Percentiles rank a stretch among this genome's conserved stretches.
Evolutionary conservation across 2,329 filamentous ascomycete genomes (phyloP).

Genomic region (Didymella exigua): DNA sequence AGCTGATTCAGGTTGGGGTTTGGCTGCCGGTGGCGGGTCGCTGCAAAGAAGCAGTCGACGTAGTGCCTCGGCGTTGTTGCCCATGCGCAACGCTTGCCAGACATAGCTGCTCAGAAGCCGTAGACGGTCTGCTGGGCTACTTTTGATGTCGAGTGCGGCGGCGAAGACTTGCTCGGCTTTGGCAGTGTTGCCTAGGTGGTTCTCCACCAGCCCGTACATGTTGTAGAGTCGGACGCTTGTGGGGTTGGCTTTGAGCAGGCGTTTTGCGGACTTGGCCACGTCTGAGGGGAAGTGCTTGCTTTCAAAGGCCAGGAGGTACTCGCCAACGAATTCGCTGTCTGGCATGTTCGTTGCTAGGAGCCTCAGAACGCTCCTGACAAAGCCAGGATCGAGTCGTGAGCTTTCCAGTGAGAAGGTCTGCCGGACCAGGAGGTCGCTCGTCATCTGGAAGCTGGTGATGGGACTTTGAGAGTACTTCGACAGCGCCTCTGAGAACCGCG

Average conservation of each 20-base stretch:
- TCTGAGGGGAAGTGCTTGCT: slow-evolving; percentile 58
- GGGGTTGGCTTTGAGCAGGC: slow-evolving; percentile 70
- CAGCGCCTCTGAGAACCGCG: neutral
- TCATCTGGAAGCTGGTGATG: slow-evolving; percentile 25
- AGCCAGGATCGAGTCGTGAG: slow-evolving; percentile 19
- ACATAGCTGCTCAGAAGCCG: slow-evolving; percentile 65
- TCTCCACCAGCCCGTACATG: slow-evolving; percentile 76
- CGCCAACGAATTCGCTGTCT: slow-evolving; percentile 60
- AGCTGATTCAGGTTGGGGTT: neutral
- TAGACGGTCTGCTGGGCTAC: slow-evolving; percentile 55
- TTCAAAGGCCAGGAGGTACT: slow-evolving; percentile 74
- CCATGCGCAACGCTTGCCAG: slow-evolving; percentile 67
- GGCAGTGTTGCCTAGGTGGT: slow-evolving; percentile 60
- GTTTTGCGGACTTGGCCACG: slow-evolving; percentile 74
- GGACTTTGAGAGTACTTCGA: slow-evolving; percentile 4
- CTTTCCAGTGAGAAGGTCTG: slow-evolving; percentile 24
- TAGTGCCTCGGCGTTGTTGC: slow-evolving; percentile 42
- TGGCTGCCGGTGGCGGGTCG: neutral
- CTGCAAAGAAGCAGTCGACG: slow-evolving; percentile 43
- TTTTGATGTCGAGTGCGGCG: slow-evolving; percentile 67
- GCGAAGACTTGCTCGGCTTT: slow-evolving; percentile 69
- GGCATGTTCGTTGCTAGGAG: slow-evolving; percentile 56
- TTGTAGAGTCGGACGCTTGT: slow-evolving; percentile 74
- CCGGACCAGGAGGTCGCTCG: slow-evolving; percentile 34
- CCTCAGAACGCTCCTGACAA: slow-evolving; percentile 54